Percentiles rank a stretch among this genome's conserved stretches.
Conservation (phyloP, 2,329 filamentous ascomycete genomes). For the Torrubiella hemipterigena region DNA sequence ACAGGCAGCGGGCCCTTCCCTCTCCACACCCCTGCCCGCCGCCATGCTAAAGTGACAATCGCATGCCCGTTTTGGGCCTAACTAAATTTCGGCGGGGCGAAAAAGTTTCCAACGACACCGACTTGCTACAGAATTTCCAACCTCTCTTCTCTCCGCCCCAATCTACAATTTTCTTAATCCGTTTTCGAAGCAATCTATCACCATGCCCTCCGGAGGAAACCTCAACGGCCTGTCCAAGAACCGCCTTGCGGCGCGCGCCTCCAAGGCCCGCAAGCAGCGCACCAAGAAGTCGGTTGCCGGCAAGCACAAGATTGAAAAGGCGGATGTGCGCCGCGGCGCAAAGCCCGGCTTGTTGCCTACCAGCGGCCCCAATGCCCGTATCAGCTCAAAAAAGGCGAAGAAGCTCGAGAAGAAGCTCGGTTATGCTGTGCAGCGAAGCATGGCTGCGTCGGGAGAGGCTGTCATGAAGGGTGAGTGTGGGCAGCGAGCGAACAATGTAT, state of each 20-base stretch:
- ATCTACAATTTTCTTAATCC: not conserved
- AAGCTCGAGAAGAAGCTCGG: conserved; percentile 43
- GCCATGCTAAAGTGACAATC: too few species aligned
- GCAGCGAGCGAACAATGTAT: not conserved
- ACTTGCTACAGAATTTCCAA: not conserved
- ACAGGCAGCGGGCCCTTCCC: too few species aligned
- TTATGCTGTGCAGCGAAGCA: conserved; percentile 39
- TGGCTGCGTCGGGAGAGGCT: conserved; percentile 35
- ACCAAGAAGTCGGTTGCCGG: conserved; percentile 27
- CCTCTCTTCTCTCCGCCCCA: not conserved
- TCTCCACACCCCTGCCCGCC: too few species aligned
- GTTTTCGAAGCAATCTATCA: conserved; percentile 3
- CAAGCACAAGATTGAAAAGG: conserved; percentile 26
- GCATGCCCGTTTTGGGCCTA: too few species aligned
- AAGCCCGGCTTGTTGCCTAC: conserved; percentile 40
- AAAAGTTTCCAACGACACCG: too few species aligned
- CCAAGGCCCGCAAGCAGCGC: conserved; percentile 29
- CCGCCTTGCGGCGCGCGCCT: conserved; percentile 33
- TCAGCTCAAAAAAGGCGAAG: conserved; percentile 43
- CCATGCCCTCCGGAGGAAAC: conserved; percentile 45
- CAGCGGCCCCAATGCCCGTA: conserved; percentile 36
- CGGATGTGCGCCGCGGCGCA: conserved; percentile 35
- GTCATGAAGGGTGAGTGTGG: conserved; percentile 32
- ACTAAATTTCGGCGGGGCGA: too few species aligned
- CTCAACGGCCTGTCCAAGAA: conserved; percentile 45